Evolutionary conservation across 1,139 yeast genomes (phyloP).

Genomic region (Saccharomycopsis crataegensis): DNA sequence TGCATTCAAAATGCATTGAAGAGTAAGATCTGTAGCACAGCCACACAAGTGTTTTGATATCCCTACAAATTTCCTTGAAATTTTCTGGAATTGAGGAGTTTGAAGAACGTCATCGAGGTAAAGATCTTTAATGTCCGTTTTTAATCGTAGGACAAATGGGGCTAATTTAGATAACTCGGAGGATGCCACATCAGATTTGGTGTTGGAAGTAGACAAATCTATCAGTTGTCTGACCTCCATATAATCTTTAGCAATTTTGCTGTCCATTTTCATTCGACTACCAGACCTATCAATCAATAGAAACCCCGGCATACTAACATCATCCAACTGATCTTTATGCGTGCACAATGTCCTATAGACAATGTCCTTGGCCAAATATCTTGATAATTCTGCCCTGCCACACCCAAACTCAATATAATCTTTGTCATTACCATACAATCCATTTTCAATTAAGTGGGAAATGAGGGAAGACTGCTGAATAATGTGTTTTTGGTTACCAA

Average conservation of each 20-base stretch:
- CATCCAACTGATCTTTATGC: conserved; percentile 2
- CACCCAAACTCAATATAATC: conserved; percentile 78
- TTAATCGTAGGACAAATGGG: conserved; percentile 44
- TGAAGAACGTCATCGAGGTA: conserved; percentile 41
- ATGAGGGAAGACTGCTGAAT: conserved; percentile 76
- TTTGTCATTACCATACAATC: conserved; percentile 32
- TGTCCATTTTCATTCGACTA: conserved; percentile 72
- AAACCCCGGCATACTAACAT: conserved; percentile 31
- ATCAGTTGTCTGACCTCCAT: conserved; percentile 21
- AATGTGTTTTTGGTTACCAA: conserved; percentile 66
- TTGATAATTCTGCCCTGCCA: conserved; percentile 78
- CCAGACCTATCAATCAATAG: conserved; percentile 72
- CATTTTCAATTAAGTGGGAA: conserved; percentile 47
- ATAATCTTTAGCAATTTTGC: conserved; percentile 53
- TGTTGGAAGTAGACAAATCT: not conserved
- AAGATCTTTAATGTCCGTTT: conserved; percentile 76
- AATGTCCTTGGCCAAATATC: conserved; percentile 53
- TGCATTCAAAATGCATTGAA: conserved; percentile 55
- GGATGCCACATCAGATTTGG: not conserved
- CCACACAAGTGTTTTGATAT: conserved; percentile 90
- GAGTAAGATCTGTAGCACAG: conserved; percentile 83
- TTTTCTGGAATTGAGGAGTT: conserved; percentile 23
- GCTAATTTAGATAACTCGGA: not conserved
- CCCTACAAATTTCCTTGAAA: conserved; percentile 37
- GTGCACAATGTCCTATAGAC: conserved; percentile 11